A percentile compares a stretch with the other conserved stretches of the same genome.
These are phyloP conservation scores for Nemania abortiva DNA, from an alignment of 2,329 filamentous ascomycete genomes.

Conservation along the genomic window DNA sequence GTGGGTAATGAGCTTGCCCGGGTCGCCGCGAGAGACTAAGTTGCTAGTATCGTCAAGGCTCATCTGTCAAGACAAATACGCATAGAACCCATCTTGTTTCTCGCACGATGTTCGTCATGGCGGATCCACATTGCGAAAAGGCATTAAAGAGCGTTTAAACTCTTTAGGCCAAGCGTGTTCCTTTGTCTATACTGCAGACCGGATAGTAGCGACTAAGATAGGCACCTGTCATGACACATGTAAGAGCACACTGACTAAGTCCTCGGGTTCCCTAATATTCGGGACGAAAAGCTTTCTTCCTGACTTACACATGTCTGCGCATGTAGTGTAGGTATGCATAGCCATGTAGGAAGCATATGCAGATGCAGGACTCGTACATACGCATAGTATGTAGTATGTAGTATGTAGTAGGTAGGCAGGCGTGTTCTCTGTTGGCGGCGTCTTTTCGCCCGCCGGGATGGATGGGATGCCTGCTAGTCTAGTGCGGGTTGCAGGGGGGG, in stretches of 20 bases:
- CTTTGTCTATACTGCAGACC: neutral
- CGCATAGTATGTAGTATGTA: neutral
- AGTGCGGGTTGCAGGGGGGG: constrained; percentile 5
- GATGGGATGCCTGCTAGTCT: constrained; percentile 13
- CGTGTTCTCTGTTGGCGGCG: too few relatives aligned
- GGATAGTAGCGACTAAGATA: neutral
- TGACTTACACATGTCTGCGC: neutral
- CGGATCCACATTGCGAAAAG: constrained; percentile 32
- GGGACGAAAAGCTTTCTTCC: constrained; percentile 4
- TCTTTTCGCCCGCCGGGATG: neutral
- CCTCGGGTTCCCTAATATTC: neutral
- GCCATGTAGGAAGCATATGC: neutral
- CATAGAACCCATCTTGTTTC: constrained; percentile 4
- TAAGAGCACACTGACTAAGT: constrained; percentile 10
- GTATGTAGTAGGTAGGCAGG: too few relatives aligned
- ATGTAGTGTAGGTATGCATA: too few relatives aligned
- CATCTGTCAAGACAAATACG: constrained; percentile 10
- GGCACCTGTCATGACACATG: neutral
- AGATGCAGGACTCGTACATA: constrained; percentile 1
- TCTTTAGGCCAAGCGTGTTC: constrained; percentile 17
- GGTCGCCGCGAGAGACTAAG: constrained; percentile 9
- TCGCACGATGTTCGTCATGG: constrained; percentile 14
- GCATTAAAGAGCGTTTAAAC: constrained; percentile 1
- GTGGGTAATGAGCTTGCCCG: constrained; percentile 6
- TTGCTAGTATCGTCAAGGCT: constrained; percentile 16